These are phyloP conservation scores for Bidens hawaiensis DNA, from an alignment of 140 eudicot genomes.

Conservation along the genomic window DNA sequence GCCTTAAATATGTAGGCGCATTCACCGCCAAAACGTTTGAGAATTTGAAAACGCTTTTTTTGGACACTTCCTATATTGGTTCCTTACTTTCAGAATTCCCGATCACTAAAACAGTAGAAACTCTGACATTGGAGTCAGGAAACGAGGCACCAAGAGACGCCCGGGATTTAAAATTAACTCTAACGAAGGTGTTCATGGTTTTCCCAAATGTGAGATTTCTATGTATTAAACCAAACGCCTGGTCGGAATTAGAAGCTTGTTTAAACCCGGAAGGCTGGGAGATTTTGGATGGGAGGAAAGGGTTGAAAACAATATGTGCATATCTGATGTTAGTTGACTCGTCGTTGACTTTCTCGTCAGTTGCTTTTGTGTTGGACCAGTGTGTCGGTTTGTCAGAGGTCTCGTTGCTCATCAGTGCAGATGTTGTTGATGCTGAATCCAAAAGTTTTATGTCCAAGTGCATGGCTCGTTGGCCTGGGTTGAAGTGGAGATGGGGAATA, in stretches of 20 bases:
- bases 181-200: not conserved
- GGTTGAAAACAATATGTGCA: not conserved
- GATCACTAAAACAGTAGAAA: constrained; percentile 23
- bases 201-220: not conserved
- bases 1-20: constrained; percentile 4
- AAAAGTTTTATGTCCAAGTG: not conserved
- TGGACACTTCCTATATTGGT: constrained; percentile 31
- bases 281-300: not conserved
- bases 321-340: not conserved
- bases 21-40: constrained; percentile 27
- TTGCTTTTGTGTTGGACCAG: not conserved
- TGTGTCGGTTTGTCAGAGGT: not conserved
- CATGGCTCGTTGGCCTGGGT: not conserved
- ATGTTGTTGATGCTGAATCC: not conserved
- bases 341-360: not conserved
- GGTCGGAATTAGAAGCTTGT: not conserved
- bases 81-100: constrained; percentile 29
- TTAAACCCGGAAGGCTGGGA: not conserved
- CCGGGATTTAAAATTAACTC: not conserved
- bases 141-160: not conserved
- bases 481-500: not conserved
- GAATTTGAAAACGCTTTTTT: constrained; percentile 32
- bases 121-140: constrained; percentile 15
- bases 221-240: not conserved
- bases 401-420: not conserved